Conservation (phyloP, 2,329 filamentous ascomycete genomes). For the Beauveria sp. region DNA sequence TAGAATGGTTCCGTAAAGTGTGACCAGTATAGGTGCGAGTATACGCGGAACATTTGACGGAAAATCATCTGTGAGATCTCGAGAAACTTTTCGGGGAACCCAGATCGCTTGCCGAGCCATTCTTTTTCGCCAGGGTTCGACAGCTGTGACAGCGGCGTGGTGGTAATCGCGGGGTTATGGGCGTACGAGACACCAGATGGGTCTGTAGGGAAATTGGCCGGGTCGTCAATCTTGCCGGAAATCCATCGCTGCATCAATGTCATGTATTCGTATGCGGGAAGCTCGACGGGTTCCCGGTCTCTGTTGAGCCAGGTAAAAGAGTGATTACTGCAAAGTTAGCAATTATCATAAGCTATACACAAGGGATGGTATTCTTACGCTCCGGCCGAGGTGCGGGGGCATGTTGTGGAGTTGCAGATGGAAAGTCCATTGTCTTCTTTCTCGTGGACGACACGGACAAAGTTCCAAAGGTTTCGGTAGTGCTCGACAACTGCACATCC, state of each 20-base stretch:
- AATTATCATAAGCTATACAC: neutral
- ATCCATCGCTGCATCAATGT: slow-evolving; percentile 97
- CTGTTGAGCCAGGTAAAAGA: slow-evolving; percentile 96
- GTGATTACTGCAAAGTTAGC: slow-evolving; percentile 53
- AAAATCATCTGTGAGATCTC: slow-evolving; percentile 90
- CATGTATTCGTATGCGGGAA: slow-evolving; percentile 89
- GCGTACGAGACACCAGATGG: slow-evolving; percentile 61
- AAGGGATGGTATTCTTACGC: slow-evolving; percentile 52
- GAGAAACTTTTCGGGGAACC: slow-evolving; percentile 85
- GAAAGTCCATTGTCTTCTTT: slow-evolving; percentile 69
- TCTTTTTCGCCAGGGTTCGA: slow-evolving; percentile 53
- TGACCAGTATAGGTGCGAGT: slow-evolving; percentile 95
- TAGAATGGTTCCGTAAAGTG: slow-evolving; percentile 84
- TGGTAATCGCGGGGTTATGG: slow-evolving; percentile 51
- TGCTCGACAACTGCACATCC: slow-evolving; percentile 70
- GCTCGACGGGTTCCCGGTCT: slow-evolving; percentile 78
- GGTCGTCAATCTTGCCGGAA: slow-evolving; percentile 87
- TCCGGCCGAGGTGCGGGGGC: slow-evolving; percentile 90
- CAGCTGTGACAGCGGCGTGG: slow-evolving; percentile 55
- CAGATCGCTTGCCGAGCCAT: slow-evolving; percentile 87
- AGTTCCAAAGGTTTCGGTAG: slow-evolving; percentile 80
- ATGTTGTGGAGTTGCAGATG: slow-evolving; percentile 77
- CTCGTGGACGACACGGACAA: slow-evolving; percentile 82
- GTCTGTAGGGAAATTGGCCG: slow-evolving; percentile 83
- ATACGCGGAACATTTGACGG: slow-evolving; percentile 97